Percentiles rank a stretch among this genome's conserved stretches.
These are phyloP conservation scores for Zoysia matrella DNA, from an alignment of 202 grass and related monocot species.

Conservation along the genomic window DNA sequence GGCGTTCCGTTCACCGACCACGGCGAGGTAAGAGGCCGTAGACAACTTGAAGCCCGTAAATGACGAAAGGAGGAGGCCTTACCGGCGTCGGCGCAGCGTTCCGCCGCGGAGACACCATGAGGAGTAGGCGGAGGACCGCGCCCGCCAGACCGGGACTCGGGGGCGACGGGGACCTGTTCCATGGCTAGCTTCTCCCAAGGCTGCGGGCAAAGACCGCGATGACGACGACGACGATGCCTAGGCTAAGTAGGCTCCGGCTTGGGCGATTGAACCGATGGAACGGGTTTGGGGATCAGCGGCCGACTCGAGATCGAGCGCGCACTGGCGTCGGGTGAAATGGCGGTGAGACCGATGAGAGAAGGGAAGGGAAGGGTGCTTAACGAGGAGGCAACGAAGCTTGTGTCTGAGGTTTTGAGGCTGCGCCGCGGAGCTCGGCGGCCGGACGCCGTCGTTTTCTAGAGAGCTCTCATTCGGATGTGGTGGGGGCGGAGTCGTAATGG, in stretches of 20 bases:
- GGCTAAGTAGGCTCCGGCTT: not conserved
- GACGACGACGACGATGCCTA: not conserved
- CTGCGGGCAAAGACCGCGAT: not conserved
- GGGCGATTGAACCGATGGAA: not conserved
- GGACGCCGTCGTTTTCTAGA: constrained; percentile 52
- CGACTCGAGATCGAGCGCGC: not conserved
- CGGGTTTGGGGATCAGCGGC: not conserved
- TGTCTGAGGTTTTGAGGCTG: constrained; percentile 53
- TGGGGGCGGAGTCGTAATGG: not conserved
- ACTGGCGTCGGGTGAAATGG: constrained; percentile 9
- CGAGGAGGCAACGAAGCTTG: constrained; percentile 32
- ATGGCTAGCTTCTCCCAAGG: constrained; percentile 44
- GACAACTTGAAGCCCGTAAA: not conserved
- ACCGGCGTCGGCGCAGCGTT: constrained; percentile 53
- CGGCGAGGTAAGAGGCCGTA: not conserved
- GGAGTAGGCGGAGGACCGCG: not conserved
- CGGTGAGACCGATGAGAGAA: not conserved
- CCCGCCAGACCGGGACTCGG: constrained; percentile 32
- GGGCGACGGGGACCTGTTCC: constrained; percentile 44
- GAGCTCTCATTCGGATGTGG: constrained; percentile 21
- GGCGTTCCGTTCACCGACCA: constrained; percentile 7
- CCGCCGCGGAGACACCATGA: constrained; percentile 20
- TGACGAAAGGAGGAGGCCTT: constrained; percentile 20
- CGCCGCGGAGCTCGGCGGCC: constrained; percentile 25
- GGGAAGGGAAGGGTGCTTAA: not conserved